Evolutionary conservation across 768 basidiomycete species (phyloP).

Genomic region (Mycena olivaceomarginata): DNA sequence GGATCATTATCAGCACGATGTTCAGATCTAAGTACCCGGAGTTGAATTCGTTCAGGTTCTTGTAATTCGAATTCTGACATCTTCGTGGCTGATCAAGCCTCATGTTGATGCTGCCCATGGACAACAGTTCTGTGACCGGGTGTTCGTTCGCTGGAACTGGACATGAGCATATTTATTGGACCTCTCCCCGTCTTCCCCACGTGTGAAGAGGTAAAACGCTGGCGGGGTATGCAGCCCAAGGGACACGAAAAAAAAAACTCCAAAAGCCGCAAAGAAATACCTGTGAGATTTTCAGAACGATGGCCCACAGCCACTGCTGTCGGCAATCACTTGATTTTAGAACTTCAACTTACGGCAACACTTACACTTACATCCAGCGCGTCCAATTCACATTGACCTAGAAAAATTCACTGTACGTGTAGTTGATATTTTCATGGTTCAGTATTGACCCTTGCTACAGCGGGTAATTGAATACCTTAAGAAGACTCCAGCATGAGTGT

Average conservation of each 20-base stretch:
- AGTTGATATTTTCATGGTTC: not conserved
- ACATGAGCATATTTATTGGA: no score
- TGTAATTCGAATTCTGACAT: not conserved
- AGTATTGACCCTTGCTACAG: not conserved
- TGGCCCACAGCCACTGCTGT: not conserved
- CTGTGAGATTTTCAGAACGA: not conserved
- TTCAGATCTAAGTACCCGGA: no score
- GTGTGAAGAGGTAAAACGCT: not conserved
- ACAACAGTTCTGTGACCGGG: no score
- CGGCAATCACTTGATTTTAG: not conserved
- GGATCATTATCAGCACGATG: not conserved
- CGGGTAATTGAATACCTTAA: not conserved
- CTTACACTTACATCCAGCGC: not conserved
- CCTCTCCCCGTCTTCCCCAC: not conserved
- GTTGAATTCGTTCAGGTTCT: not conserved
- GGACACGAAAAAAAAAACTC: not conserved
- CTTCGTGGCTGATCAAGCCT: not conserved
- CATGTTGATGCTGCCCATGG: no score
- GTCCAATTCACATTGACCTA: not conserved
- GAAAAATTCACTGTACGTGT: not conserved
- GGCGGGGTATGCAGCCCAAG: not conserved
- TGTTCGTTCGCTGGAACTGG: not conserved
- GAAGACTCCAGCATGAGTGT: not conserved
- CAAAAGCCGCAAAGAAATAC: not conserved
- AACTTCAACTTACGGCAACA: not conserved